Evolutionary conservation across 495 filamentous ascomycete genomes (phyloP), one percentile per base, ranked within the genome.

Genomic region (Lophiotrema nucula): DNA sequence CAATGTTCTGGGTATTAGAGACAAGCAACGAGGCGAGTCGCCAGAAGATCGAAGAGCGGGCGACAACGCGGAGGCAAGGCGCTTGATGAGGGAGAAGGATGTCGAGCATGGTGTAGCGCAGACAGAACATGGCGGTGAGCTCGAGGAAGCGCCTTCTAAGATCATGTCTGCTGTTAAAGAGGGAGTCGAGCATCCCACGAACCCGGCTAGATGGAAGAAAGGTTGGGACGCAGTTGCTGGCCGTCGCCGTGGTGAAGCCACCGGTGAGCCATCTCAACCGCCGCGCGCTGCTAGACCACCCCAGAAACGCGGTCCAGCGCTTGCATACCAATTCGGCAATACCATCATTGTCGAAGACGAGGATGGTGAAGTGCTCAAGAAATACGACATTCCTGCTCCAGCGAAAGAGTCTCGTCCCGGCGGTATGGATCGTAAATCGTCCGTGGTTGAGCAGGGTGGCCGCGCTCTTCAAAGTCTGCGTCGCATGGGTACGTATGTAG

Each of bases 261-360:
- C 24, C 18, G 38, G 4, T 3, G 65, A 64, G 31, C 44, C 45
- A 6, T 15, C 53, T 10, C 24, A 51, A 28, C 55, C 64, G n/a
- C 47, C 55, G n/a, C 45, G 60, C 37, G 59, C 58, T 50, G 43
- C 49, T 12, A 50, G 62, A 25, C 61, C 64, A 21, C 33, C 51
- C 42, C 62, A 57, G 8, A 69, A 64, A 22, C 65, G 58, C 25
- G 79, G 75, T 24, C 85, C 93, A 4, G 95, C 95, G 11, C 81
- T 89, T 65, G 95, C 95, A 2, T 99, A 96, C 66, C 90, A 96
- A 63, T 97, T 92, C 64, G 95, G 92, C 41, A 93, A 89, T 62
- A 96, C 91, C 70, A 92, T 99, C 63, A 97, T 99, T 67, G 90
- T 99, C 15, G 95, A 99, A 72, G 92, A 99, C 64, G 91, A 92